These are phyloP conservation scores for Grifola frondosa DNA, from an alignment of 1,284 basidiomycete species.

Conservation along the genomic window DNA sequence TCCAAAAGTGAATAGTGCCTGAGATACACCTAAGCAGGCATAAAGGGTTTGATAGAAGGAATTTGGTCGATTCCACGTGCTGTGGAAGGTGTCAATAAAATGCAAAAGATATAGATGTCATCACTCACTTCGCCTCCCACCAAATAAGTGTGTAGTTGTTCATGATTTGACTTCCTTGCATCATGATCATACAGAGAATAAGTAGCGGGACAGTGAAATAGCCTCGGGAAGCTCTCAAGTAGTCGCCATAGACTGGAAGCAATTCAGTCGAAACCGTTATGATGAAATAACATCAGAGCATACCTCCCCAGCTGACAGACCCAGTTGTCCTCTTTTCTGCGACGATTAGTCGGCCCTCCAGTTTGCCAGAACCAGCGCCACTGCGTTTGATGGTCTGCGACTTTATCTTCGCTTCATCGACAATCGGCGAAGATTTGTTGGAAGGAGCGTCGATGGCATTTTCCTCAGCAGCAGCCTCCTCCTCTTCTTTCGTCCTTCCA, in stretches of 20 bases:
- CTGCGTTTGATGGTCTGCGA: constrained; percentile 37
- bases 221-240: constrained; percentile 65
- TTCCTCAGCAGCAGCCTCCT: constrained; percentile 39
- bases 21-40: constrained; percentile 58
- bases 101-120: constrained; percentile 1
- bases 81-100: constrained; percentile 24
- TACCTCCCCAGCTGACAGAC: constrained; percentile 56
- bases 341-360: constrained; percentile 63
- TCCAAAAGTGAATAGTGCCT: constrained; percentile 65
- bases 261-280: not conserved
- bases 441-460: constrained; percentile 29
- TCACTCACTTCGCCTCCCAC: constrained; percentile 65
- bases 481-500: constrained; percentile 44
- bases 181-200: constrained; percentile 53
- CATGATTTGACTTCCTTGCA: constrained; percentile 62
- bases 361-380: constrained; percentile 59
- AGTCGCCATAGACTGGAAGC: constrained; percentile 63
- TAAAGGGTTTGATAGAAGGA: constrained; percentile 76
- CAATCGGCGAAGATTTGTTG: constrained; percentile 19
- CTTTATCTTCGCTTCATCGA: constrained; percentile 43
- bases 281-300: constrained; percentile 2
- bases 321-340: constrained; percentile 67
- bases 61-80: constrained; percentile 47
- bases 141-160: constrained; percentile 66
- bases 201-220: constrained; percentile 56